These are phyloP conservation scores for Clonostachys byssicola DNA, from an alignment of 2,329 filamentous ascomycete genomes.

Conservation along the genomic window DNA sequence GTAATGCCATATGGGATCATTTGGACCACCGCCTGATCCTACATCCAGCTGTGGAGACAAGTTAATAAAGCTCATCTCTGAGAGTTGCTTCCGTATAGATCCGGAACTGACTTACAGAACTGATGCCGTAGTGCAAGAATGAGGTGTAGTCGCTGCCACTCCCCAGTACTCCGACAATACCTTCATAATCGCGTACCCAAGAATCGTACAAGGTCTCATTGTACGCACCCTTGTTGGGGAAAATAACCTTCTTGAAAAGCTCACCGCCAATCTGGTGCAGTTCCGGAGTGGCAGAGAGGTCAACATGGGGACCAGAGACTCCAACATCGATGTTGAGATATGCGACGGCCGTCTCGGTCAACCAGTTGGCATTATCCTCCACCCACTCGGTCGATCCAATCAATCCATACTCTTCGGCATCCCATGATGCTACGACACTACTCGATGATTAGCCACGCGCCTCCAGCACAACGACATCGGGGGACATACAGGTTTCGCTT, in stretches of 20 bases:
- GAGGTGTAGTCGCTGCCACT: conserved; percentile 65
- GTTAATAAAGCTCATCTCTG: conserved; percentile 21
- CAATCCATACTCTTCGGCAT: conserved; percentile 74
- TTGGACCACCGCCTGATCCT: conserved; percentile 36
- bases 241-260: conserved; percentile 51
- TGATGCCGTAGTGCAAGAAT: conserved; percentile 53
- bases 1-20: conserved; percentile 66
- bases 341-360: conserved; percentile 64
- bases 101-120: conserved; percentile 17
- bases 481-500: conserved; percentile 50
- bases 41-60: conserved; percentile 49
- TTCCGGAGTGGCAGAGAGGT: conserved; percentile 58
- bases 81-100: not conserved
- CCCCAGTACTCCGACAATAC: conserved; percentile 49
- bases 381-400: conserved; percentile 85
- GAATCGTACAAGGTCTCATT: conserved; percentile 32
- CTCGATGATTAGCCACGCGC: not conserved
- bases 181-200: conserved; percentile 27
- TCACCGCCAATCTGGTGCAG: conserved; percentile 63
- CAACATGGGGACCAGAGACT: conserved; percentile 50
- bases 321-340: conserved; percentile 82
- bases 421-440: conserved; percentile 71
- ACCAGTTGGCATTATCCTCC: conserved; percentile 76
- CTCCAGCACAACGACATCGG: too few species aligned
- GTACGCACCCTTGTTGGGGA: conserved; percentile 54